phyloP scores from a whole-genome alignment of 306 rosid species.

The Castanea sativa region DNA sequence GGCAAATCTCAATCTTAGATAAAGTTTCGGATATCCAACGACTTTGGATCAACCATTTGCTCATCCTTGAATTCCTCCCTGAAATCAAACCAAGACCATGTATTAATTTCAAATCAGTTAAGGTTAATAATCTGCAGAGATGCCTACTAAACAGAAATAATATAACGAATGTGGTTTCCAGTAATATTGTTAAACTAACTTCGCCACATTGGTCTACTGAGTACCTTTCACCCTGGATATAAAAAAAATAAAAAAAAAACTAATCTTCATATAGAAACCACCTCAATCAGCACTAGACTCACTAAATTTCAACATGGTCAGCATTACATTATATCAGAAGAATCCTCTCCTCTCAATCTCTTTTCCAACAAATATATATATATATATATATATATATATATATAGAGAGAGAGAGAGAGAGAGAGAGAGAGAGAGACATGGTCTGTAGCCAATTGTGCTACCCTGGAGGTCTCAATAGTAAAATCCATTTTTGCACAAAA shows the following conservation, averaged over 20 bases:
- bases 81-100: constrained; percentile 27
- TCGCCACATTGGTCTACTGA: neutral
- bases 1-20: constrained; percentile 30
- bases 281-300: neutral
- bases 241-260: neutral
- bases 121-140: neutral
- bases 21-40: constrained; percentile 90
- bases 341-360: neutral
- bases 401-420: too few species aligned
- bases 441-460: too few species aligned
- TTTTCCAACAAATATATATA: constrained; percentile 1
- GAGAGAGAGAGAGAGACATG: too few species aligned
- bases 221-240: neutral
- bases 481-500: constrained; percentile 8
- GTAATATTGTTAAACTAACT: neutral
- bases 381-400: neutral
- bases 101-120: neutral
- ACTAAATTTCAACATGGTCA: neutral
- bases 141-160: neutral
- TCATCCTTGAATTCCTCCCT: constrained; percentile 99
- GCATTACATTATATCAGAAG: neutral
- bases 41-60: constrained; percentile 50
- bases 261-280: neutral
- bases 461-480: neutral
- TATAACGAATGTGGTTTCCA: neutral